phyloP scores from a whole-genome alignment of 441 rosid species.

The Pelargonium myrrhifolium region DNA sequence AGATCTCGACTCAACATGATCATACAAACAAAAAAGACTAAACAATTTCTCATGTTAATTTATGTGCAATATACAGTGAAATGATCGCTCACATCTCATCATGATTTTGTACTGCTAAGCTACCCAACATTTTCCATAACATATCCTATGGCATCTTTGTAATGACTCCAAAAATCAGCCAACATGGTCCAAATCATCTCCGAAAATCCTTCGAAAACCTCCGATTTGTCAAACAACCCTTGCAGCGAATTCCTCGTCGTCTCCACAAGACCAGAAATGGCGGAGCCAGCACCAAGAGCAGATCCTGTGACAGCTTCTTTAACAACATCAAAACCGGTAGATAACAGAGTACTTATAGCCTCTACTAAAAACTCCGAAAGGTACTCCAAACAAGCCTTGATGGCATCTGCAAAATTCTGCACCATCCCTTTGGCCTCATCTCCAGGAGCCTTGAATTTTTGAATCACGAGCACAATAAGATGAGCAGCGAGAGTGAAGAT shows the following conservation, averaged over 20 bases:
- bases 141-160: slow-evolving; percentile 27
- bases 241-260: slow-evolving; percentile 24
- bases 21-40: no score
- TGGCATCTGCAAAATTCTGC: slow-evolving; percentile 22
- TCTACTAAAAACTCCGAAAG: slow-evolving; percentile 23
- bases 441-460: slow-evolving; percentile 29
- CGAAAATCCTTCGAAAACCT: slow-evolving; percentile 27
- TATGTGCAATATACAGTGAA: no score
- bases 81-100: no score
- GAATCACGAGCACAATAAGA: slow-evolving; percentile 25
- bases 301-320: slow-evolving; percentile 22
- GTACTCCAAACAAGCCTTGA: slow-evolving; percentile 23
- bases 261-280: slow-evolving; percentile 26
- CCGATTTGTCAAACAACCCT: slow-evolving; percentile 28
- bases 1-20: no score
- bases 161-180: slow-evolving; percentile 30
- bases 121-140: slow-evolving; percentile 24
- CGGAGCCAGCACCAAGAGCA: slow-evolving; percentile 20
- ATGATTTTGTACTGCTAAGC: neutral
- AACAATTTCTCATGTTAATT: no score
- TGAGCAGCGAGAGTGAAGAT: slow-evolving; percentile 24
- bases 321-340: slow-evolving; percentile 25
- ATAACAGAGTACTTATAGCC: slow-evolving; percentile 14
- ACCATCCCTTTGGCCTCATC: slow-evolving; percentile 27
- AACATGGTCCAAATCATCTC: slow-evolving; percentile 27